Evolutionary conservation across 1,139 yeast species (phyloP).

Genomic region (Pichiaceae sp.): DNA sequence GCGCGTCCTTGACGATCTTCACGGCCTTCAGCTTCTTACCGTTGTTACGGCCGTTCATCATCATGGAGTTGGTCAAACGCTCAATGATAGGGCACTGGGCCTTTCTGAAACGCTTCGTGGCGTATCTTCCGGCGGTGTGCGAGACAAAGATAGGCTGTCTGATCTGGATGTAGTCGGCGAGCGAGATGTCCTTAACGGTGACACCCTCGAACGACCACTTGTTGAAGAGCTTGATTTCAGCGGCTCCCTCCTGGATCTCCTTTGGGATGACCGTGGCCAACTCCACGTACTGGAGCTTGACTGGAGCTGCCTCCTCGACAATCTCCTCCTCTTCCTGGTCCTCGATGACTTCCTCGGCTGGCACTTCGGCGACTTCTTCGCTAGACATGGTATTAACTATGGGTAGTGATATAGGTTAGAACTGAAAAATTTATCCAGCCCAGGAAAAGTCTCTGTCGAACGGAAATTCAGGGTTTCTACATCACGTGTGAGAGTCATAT

Average conservation of each 20-base stretch:
- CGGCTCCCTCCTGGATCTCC: constrained; percentile 93
- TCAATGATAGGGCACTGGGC: constrained; percentile 99
- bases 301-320: constrained; percentile 57
- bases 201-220: constrained; percentile 98
- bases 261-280: constrained; percentile 94
- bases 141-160: constrained; percentile 96
- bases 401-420: not conserved
- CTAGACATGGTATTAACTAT: constrained; percentile 24
- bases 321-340: constrained; percentile 45
- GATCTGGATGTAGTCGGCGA: constrained; percentile 97
- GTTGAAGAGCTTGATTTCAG: constrained; percentile 97
- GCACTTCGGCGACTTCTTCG: constrained; percentile 24
- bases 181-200: constrained; percentile 95
- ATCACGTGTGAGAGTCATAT: too few species aligned
- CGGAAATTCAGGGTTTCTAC: too few species aligned
- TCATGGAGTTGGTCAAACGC: constrained; percentile 98
- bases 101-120: constrained; percentile 99
- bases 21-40: constrained; percentile 99
- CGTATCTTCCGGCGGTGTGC: constrained; percentile 99
- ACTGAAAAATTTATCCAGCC: not conserved
- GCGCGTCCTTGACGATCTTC: constrained; percentile 98
- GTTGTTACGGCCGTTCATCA: constrained; percentile 99
- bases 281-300: constrained; percentile 65
- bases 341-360: constrained; percentile 29
- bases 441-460: too few species aligned